Evolutionary conservation across 2,329 filamentous ascomycete genomes (phyloP).

Genomic region (Ophiostoma montium): DNA sequence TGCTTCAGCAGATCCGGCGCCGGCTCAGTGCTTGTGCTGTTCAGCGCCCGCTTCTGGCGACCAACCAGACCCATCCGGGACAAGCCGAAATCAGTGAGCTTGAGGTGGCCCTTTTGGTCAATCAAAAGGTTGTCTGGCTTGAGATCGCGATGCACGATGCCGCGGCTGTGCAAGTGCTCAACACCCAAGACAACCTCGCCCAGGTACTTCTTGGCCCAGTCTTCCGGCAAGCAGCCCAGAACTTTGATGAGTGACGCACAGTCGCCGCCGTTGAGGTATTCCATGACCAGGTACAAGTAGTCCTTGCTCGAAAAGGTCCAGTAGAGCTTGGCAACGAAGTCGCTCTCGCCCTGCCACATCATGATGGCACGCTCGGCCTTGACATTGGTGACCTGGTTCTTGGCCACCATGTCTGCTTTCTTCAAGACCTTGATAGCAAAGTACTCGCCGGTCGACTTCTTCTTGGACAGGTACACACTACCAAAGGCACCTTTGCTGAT

Average conservation of each 20-base stretch:
- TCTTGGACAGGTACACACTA: conserved; percentile 94
- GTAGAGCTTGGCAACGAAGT: conserved; percentile 97
- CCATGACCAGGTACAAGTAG: conserved; percentile 97
- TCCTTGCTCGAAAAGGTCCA: conserved; percentile 99
- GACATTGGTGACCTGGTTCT: conserved; percentile 98
- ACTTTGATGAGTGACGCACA: conserved; percentile 95
- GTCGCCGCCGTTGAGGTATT: conserved; percentile 94
- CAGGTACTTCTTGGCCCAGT: conserved; percentile 96
- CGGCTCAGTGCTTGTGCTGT: conserved; percentile 60
- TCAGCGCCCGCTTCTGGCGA: conserved; percentile 85
- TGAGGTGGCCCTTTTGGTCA: conserved; percentile 90
- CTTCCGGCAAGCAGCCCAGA: conserved; percentile 79
- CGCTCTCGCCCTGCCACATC: conserved; percentile 99
- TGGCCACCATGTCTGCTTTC: conserved; percentile 99
- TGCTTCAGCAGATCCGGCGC: conserved; percentile 86
- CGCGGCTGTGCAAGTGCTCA: conserved; percentile 83
- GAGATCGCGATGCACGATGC: conserved; percentile 91
- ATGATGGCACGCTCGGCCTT: conserved; percentile 98
- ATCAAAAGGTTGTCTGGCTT: conserved; percentile 97
- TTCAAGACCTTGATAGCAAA: conserved; percentile 98
- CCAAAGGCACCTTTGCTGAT: conserved; percentile 98
- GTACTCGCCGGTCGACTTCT: conserved; percentile 96
- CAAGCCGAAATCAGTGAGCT: conserved; percentile 92
- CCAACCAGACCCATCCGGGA: conserved; percentile 96
- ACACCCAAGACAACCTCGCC: conserved; percentile 95